These are phyloP conservation scores for Rehmannia glutinosa DNA, from an alignment of 257 asterid genomes.

Conservation along the genomic window DNA sequence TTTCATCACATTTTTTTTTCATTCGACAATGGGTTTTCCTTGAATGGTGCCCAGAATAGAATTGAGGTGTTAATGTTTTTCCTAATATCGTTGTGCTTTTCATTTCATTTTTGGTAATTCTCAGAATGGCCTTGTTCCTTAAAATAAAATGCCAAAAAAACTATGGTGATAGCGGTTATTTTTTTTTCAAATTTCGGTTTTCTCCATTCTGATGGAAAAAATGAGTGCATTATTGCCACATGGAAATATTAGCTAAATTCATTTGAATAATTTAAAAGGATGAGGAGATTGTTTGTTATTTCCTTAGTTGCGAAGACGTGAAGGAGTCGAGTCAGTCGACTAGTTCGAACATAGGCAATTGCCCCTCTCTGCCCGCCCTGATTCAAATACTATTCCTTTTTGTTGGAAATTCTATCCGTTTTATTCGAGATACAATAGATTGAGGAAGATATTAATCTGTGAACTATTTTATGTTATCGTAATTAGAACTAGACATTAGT, in stretches of 20 bases:
- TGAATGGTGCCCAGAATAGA: neutral
- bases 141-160: neutral
- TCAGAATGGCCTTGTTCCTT: neutral
- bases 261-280: neutral
- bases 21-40: slow-evolving; percentile 1
- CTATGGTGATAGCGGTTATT: neutral
- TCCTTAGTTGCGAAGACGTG: neutral
- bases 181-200: neutral
- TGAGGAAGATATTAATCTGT: neutral
- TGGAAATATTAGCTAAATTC: neutral
- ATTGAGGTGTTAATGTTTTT: neutral
- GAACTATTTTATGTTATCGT: neutral
- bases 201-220: neutral
- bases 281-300: neutral
- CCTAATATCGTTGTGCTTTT: neutral
- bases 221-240: neutral
- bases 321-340: neutral
- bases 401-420: too few relatives aligned
- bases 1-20: too few relatives aligned
- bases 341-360: neutral
- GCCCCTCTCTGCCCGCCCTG: neutral
- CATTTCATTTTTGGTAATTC: neutral
- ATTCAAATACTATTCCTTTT: too few relatives aligned
- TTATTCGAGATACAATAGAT: neutral
- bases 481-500: slow-evolving; percentile 4